These are phyloP conservation scores for Biscutella laevigata DNA, from an alignment of 441 rosid species.

Conservation along the genomic window DNA sequence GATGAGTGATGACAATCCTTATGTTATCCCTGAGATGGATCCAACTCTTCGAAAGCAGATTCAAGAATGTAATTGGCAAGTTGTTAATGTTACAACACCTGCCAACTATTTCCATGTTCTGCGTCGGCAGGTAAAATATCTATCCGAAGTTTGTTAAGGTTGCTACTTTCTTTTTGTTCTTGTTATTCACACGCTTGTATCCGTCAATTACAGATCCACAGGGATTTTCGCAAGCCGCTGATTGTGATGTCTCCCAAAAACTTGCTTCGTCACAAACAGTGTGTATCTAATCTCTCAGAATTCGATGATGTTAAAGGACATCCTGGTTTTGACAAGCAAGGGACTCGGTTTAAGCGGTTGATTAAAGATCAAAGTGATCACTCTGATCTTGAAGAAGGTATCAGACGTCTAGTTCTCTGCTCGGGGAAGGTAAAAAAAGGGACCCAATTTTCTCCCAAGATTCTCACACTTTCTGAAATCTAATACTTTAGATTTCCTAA, in stretches of 20 bases:
- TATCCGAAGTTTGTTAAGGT: not conserved
- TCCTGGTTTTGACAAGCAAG: slow-evolving; percentile 91
- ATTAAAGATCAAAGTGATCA: slow-evolving; percentile 83
- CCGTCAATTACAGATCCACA: slow-evolving; percentile 49
- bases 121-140: slow-evolving; percentile 62
- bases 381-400: slow-evolving; percentile 72
- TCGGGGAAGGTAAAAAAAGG: slow-evolving; percentile 66
- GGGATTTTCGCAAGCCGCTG: slow-evolving; percentile 91
- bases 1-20: slow-evolving; percentile 97
- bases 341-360: slow-evolving; percentile 89
- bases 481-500: not conserved
- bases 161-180: not conserved
- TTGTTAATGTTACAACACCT: slow-evolving; percentile 93
- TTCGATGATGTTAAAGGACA: slow-evolving; percentile 96
- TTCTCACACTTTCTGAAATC: not conserved
- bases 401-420: slow-evolving; percentile 81
- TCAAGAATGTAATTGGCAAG: slow-evolving; percentile 94
- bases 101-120: slow-evolving; percentile 94
- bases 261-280: slow-evolving; percentile 80
- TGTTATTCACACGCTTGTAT: not conserved
- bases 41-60: slow-evolving; percentile 78
- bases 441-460: not conserved
- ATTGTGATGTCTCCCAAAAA: slow-evolving; percentile 91
- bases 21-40: slow-evolving; percentile 89
- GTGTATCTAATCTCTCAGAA: slow-evolving; percentile 81